Evolutionary conservation across 495 filamentous ascomycete species (phyloP).

Genomic region (Penicillium fimorum): DNA sequence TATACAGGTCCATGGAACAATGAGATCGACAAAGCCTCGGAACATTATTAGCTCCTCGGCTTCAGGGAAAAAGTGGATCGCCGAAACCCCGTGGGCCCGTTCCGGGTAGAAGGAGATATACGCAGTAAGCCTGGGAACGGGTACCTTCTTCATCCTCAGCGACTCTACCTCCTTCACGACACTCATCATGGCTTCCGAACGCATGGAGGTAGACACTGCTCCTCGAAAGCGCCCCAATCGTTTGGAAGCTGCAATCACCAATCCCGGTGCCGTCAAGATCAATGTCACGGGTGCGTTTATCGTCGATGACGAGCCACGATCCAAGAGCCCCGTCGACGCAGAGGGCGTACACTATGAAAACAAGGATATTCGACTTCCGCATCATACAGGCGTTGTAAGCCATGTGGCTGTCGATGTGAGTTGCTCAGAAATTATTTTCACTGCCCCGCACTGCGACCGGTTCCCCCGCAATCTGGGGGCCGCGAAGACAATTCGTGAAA

Average conservation of each 20-base stretch:
- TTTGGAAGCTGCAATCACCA: conserved; percentile 69
- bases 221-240: conserved; percentile 30
- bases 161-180: background rate
- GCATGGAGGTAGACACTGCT: conserved; percentile 15
- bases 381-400: conserved; percentile 88
- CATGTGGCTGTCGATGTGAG: conserved; percentile 95
- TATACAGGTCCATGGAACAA: too few species aligned
- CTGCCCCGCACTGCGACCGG: conserved; percentile 33
- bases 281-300: conserved; percentile 97
- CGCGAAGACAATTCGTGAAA: conserved; percentile 6
- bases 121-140: conserved; percentile 50
- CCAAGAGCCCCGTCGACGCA: conserved; percentile 45
- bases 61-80: background rate
- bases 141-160: conserved; percentile 11
- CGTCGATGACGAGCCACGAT: conserved; percentile 72
- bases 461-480: conserved; percentile 34
- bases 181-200: conserved; percentile 25
- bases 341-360: conserved; percentile 73
- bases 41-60: conserved; percentile 24
- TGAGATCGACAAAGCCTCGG: conserved; percentile 16
- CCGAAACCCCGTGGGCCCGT: background rate
- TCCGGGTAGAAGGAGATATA: conserved; percentile 50
- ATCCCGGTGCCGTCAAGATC: conserved; percentile 84
- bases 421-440: conserved; percentile 16
- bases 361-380: conserved; percentile 90